These are phyloP conservation scores for Mucor ambiguus DNA, from an alignment of 371 early-diverging fungal species.

Conservation along the genomic window DNA sequence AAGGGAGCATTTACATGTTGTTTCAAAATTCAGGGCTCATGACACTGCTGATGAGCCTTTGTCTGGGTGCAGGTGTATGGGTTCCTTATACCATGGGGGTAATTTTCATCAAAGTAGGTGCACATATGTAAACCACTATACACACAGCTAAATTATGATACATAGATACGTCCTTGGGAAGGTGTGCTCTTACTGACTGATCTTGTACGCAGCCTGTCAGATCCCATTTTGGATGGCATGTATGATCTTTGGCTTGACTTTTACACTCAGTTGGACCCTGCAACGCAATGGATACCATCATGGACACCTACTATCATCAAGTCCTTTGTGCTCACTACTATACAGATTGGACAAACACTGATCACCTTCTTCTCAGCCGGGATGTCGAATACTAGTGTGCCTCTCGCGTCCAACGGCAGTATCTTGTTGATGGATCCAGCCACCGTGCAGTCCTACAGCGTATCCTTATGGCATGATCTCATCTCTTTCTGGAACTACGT, in stretches of 20 bases:
- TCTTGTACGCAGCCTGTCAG: neutral
- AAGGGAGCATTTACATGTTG: slow-evolving; percentile 74
- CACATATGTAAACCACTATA: neutral
- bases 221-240: neutral
- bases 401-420: neutral
- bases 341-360: neutral
- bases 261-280: slow-evolving; percentile 44
- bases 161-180: neutral
- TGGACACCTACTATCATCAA: neutral
- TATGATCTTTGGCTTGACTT: slow-evolving; percentile 15
- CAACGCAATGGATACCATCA: neutral
- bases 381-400: neutral
- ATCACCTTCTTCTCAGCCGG: neutral
- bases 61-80: slow-evolving; percentile 73
- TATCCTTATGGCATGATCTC: neutral
- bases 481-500: neutral
- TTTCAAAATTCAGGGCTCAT: slow-evolving; percentile 81
- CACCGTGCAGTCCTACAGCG: neutral
- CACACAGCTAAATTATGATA: neutral
- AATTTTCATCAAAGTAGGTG: slow-evolving; percentile 31
- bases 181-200: neutral
- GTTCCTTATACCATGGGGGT: slow-evolving; percentile 74
- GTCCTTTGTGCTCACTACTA: neutral
- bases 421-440: neutral
- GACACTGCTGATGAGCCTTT: slow-evolving; percentile 66